These are phyloP conservation scores for Litsea cubeba DNA, from an alignment of 164 flowering plant species.

Conservation along the genomic window DNA sequence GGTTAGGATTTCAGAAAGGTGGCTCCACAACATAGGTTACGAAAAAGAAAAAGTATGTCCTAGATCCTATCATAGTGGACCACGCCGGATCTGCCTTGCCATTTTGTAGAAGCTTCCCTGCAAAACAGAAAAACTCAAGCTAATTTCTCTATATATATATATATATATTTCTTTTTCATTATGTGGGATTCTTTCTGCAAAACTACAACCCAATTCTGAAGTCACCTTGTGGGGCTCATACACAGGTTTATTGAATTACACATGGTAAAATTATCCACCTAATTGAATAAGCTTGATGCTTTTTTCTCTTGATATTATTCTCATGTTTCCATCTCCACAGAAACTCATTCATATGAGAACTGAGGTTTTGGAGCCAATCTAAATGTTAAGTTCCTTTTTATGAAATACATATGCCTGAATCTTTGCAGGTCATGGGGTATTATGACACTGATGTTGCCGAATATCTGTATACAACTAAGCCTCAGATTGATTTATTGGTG, in stretches of 20 bases:
- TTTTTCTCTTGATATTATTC: background rate
- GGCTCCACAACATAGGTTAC: no score
- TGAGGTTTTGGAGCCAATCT: background rate
- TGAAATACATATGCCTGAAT: background rate
- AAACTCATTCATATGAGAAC: background rate
- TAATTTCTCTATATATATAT: no score
- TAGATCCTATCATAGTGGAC: no score
- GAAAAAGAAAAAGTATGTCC: no score
- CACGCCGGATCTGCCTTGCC: background rate
- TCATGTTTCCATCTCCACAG: background rate
- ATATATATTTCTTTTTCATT: background rate
- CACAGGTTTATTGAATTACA: background rate
- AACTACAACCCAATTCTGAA: no score
- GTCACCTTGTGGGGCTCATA: no score
- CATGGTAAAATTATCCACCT: background rate
- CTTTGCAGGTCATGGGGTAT: slow-evolving; percentile 76
- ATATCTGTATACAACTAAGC: slow-evolving; percentile 59
- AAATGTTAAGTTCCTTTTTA: background rate
- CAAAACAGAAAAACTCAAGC: background rate
- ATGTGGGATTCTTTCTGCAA: background rate
- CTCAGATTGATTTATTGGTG: slow-evolving; percentile 48
- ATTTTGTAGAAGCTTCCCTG: background rate
- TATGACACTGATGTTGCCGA: slow-evolving; percentile 96
- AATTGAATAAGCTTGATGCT: background rate
- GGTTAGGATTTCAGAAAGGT: no score